Percentiles rank a stretch among this genome's conserved stretches.
Evolutionary conservation across 768 basidiomycete genomes (phyloP).

Genomic region (Pholiota microspora): DNA sequence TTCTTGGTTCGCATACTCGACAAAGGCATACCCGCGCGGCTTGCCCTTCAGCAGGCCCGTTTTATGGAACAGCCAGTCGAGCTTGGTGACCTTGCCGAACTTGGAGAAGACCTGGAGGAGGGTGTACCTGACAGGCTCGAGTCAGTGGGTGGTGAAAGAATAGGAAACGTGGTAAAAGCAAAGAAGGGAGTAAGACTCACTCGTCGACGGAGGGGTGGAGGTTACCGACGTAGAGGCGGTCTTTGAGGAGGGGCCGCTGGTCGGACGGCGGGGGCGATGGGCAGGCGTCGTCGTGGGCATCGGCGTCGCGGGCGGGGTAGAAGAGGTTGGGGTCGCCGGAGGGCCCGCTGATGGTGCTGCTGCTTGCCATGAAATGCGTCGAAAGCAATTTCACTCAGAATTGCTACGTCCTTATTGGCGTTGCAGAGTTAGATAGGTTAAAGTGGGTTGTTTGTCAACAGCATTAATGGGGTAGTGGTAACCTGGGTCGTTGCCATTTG

Average conservation of each 20-base stretch:
- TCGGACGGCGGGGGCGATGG: neutral
- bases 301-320: conserved; percentile 14
- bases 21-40: conserved; percentile 92
- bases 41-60: conserved; percentile 85
- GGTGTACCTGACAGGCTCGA: conserved; percentile 62
- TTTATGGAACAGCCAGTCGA: conserved; percentile 97
- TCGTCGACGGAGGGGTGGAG: conserved; percentile 85
- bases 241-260: conserved; percentile 46
- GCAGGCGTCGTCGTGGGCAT: neutral
- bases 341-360: conserved; percentile 16
- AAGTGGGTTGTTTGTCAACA: too few relatives aligned
- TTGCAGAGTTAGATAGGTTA: too few relatives aligned
- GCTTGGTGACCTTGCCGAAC: conserved; percentile 88
- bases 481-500: neutral
- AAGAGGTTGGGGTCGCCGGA: conserved; percentile 22
- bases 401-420: too few relatives aligned
- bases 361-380: conserved; percentile 24
- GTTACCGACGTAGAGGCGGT: conserved; percentile 90
- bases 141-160: too few relatives aligned
- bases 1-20: conserved; percentile 77
- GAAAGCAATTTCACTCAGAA: too few relatives aligned
- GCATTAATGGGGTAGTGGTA: too few relatives aligned
- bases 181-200: conserved; percentile 53
- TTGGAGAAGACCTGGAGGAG: conserved; percentile 89
- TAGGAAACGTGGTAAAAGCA: too few relatives aligned